Percentiles rank a stretch among this genome's conserved stretches.
Conservation (phyloP, 805 yeast species). For the Cyberlindnera americana region DNA sequence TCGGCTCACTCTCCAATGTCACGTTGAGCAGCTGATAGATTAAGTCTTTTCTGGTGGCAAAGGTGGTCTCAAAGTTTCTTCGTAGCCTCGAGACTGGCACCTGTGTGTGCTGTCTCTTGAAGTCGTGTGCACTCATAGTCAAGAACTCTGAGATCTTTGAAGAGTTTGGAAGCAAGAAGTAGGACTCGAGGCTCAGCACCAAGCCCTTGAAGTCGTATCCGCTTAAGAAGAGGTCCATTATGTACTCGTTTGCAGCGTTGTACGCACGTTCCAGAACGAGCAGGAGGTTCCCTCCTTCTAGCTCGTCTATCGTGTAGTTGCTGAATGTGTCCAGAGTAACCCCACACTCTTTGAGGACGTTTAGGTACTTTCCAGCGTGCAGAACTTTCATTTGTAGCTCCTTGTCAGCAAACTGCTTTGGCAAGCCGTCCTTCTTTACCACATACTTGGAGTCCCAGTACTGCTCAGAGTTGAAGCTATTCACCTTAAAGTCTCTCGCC, state of each 20-base stretch:
- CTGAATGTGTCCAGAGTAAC: constrained; percentile 28
- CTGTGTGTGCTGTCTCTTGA: constrained; percentile 37
- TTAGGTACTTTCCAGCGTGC: constrained; percentile 80
- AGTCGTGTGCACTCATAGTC: constrained; percentile 46
- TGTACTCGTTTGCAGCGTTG: constrained; percentile 57
- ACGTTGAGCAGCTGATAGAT: constrained; percentile 29
- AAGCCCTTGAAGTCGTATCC: constrained; percentile 55
- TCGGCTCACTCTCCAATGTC: constrained; percentile 40
- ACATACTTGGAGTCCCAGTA: constrained; percentile 76
- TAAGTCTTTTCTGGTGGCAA: constrained; percentile 21
- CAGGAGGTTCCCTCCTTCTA: constrained; percentile 43
- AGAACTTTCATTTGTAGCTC: constrained; percentile 62
- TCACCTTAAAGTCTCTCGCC: constrained; percentile 25
- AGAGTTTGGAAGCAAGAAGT: constrained; percentile 54
- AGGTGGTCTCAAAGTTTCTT: constrained; percentile 27
- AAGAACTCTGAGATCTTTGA: constrained; percentile 51
- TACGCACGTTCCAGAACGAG: constrained; percentile 60
- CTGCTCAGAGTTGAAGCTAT: constrained; percentile 45
- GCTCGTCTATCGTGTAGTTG: constrained; percentile 28
- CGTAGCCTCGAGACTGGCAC: constrained; percentile 32
- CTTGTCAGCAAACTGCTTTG: constrained; percentile 54
- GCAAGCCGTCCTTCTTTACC: constrained; percentile 69
- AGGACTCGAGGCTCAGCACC: constrained; percentile 48
- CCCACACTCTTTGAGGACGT: constrained; percentile 65
- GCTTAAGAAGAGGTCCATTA: constrained; percentile 53